Percentiles rank a stretch among this genome's conserved stretches.
phyloP scores from a whole-genome alignment of 1,139 yeast species.

The Nakaseomyces kungkrabaensis region DNA sequence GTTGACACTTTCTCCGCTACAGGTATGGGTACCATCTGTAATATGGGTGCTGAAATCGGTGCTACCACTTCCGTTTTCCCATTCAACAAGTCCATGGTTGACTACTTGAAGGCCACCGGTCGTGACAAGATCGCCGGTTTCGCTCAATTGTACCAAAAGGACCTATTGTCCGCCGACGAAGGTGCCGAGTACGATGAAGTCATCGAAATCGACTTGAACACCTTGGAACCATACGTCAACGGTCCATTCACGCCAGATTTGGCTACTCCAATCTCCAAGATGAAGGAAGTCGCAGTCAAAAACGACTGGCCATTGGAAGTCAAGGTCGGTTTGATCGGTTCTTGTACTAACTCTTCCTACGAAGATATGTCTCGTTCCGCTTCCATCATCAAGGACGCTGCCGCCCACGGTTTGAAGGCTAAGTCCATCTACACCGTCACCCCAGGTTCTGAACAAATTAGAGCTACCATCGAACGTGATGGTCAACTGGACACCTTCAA shows the following conservation, averaged over 20 bases:
- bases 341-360: conserved; percentile 98
- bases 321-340: conserved; percentile 94
- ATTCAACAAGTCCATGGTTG: conserved; percentile 82
- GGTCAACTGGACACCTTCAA: conserved; percentile 85
- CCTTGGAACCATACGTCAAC: conserved; percentile 93
- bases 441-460: conserved; percentile 98
- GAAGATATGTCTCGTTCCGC: conserved; percentile 99
- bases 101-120: conserved; percentile 80
- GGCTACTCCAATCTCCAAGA: conserved; percentile 92
- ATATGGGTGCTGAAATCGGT: conserved; percentile 99
- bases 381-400: conserved; percentile 86
- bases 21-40: conserved; percentile 99
- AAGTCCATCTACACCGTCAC: conserved; percentile 89
- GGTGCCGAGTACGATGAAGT: conserved; percentile 95
- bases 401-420: conserved; percentile 79
- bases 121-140: conserved; percentile 77
- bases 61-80: conserved; percentile 99
- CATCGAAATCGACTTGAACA: conserved; percentile 87
- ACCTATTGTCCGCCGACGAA: conserved; percentile 80
- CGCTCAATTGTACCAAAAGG: conserved; percentile 65
- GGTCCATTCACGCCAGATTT: conserved; percentile 99
- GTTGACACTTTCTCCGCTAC: conserved; percentile 93
- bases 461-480: conserved; percentile 97
- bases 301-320: conserved; percentile 93
- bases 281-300: conserved; percentile 78